These are phyloP conservation scores for Barnettozyma populi DNA, from an alignment of 805 yeast genomes.

Conservation along the genomic window DNA sequence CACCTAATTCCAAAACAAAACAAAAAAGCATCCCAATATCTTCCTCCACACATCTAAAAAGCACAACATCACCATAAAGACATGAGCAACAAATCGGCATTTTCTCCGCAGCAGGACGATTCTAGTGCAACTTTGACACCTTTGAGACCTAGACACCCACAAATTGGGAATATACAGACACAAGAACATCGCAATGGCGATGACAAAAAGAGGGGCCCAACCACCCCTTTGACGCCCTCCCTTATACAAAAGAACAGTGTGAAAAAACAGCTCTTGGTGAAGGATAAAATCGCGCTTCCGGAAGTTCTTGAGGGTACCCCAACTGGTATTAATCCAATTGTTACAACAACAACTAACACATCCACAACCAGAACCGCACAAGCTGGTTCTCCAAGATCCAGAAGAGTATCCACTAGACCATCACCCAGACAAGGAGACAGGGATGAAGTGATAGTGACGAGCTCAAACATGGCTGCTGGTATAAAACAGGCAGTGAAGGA, in stretches of 20 bases:
- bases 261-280: constrained; percentile 14
- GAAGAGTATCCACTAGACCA: background rate
- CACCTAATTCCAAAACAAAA: background rate
- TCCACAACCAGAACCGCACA: background rate
- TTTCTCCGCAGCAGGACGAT: constrained; percentile 10
- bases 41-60: background rate
- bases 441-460: constrained; percentile 3
- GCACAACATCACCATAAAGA: background rate
- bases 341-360: background rate
- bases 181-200: background rate
- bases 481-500: constrained; percentile 25
- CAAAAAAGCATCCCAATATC: background rate
- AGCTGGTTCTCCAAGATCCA: background rate
- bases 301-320: background rate
- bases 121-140: constrained; percentile 18
- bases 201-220: constrained; percentile 23
- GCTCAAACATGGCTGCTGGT: constrained; percentile 23
- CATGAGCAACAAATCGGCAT: constrained; percentile 11
- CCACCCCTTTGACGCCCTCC: constrained; percentile 26
- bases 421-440: background rate
- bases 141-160: constrained; percentile 14
- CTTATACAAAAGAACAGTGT: constrained; percentile 20
- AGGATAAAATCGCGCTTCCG: background rate
- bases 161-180: constrained; percentile 13
- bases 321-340: background rate